A percentile compares a stretch with the other conserved stretches of the same genome.
phyloP scores from a whole-genome alignment of 768 basidiomycete species.

The Leccinum arenicola region DNA sequence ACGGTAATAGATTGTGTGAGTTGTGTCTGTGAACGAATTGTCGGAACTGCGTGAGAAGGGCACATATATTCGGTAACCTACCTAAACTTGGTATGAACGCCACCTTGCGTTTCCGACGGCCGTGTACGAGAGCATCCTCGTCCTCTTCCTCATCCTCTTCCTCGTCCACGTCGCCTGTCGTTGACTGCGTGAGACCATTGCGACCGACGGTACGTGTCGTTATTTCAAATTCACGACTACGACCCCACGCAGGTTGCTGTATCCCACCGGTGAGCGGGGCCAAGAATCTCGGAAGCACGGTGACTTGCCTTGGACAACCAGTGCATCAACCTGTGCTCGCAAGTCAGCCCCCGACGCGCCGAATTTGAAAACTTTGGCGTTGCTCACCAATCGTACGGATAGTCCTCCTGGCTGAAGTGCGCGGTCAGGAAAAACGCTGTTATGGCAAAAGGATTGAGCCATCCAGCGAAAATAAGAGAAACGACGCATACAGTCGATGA shows the following conservation, averaged over 20 bases:
- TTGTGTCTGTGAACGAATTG: constrained; percentile 55
- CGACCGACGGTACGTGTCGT: constrained; percentile 74
- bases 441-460: constrained; percentile 24
- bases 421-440: constrained; percentile 84
- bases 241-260: constrained; percentile 89
- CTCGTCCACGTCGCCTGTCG: constrained; percentile 75
- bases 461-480: not conserved
- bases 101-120: constrained; percentile 73
- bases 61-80: constrained; percentile 33
- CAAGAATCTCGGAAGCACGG: not conserved
- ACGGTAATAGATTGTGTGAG: constrained; percentile 86
- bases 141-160: constrained; percentile 71
- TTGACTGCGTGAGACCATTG: constrained; percentile 60
- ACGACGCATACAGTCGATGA: constrained; percentile 65
- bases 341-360: constrained; percentile 2
- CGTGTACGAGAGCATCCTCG: constrained; percentile 57
- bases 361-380: not conserved
- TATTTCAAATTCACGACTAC: constrained; percentile 86
- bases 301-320: constrained; percentile 74
- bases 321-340: constrained; percentile 68
- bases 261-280: constrained; percentile 15
- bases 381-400: constrained; percentile 78
- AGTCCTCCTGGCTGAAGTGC: constrained; percentile 85
- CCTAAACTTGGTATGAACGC: constrained; percentile 85
- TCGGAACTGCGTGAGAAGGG: constrained; percentile 14